Percentiles rank a stretch among this genome's conserved stretches.
These are phyloP conservation scores for Colletotrichum kahawae DNA, from an alignment of 2,329 filamentous ascomycete genomes.

Conservation along the genomic window DNA sequence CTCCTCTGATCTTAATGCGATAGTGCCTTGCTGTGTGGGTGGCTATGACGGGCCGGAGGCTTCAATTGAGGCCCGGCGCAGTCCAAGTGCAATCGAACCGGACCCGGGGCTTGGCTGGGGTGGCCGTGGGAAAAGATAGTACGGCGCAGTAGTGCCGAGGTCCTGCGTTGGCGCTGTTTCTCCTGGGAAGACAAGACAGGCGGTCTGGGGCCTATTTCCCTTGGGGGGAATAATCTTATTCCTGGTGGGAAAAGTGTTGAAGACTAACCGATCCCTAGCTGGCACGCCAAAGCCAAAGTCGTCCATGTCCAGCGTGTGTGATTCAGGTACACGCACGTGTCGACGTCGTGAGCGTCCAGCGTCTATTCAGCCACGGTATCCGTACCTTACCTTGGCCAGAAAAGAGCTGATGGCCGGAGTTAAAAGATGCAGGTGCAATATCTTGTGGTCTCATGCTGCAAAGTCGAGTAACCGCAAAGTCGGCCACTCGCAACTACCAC, in stretches of 20 bases:
- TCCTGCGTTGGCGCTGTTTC: constrained; percentile 8
- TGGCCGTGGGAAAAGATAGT: not conserved
- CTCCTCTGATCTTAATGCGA: not conserved
- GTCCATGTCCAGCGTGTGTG: not conserved
- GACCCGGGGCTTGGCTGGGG: constrained; percentile 3
- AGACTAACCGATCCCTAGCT: not conserved
- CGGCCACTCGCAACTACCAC: not conserved
- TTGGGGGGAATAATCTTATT: constrained; percentile 1
- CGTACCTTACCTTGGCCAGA: not conserved
- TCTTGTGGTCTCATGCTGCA: not conserved
- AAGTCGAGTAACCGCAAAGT: not conserved
- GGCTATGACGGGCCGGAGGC: constrained; percentile 6
- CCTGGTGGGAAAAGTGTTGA: not conserved
- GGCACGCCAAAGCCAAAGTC: not conserved
- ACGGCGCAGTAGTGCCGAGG: constrained; percentile 1
- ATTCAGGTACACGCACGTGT: not conserved
- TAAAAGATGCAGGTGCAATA: not conserved
- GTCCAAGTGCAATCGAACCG: constrained; percentile 7
- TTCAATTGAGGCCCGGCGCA: not conserved
- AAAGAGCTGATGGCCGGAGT: not conserved
- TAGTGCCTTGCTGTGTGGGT: constrained; percentile 9
- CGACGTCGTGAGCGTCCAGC: not conserved
- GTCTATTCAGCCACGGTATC: not conserved
- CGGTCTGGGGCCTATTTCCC: not conserved
- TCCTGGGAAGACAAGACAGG: not conserved